Evolutionary conservation across 345 rosid genomes (phyloP).

Genomic region (Raphanus sativus): DNA sequence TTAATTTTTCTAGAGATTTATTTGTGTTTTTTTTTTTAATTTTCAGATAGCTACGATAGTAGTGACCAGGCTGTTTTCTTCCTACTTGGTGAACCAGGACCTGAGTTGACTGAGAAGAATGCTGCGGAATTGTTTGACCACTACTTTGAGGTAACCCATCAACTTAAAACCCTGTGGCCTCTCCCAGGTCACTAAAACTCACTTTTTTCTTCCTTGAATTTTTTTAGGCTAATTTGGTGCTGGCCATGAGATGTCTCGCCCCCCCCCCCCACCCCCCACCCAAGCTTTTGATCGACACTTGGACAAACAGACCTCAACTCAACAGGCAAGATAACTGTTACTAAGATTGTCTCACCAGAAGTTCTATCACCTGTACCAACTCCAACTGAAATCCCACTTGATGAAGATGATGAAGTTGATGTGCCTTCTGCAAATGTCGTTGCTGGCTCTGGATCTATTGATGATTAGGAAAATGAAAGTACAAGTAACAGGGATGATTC

Average conservation of each 20-base stretch:
- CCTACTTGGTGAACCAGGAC: no score
- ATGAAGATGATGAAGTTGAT: neutral
- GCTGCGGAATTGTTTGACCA: no score
- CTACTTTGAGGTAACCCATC: no score
- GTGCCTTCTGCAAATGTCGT: neutral
- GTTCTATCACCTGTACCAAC: neutral
- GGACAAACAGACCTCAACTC: neutral
- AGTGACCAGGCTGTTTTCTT: no score
- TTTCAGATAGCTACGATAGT: no score
- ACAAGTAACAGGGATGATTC: no score
- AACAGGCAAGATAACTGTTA: neutral
- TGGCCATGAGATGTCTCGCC: neutral
- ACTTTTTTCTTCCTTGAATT: neutral
- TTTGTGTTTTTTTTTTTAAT: no score
- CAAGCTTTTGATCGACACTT: neutral
- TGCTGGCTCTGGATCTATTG: no score
- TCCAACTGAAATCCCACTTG: neutral
- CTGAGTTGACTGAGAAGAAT: no score
- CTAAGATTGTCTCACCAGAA: neutral
- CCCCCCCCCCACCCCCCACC: no score
- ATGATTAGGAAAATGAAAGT: no score
- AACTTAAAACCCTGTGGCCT: neutral
- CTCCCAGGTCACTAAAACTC: neutral
- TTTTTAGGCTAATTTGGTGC: neutral
- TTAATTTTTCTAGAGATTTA: no score